A percentile compares a stretch with the other conserved stretches of the same genome.
phyloP scores from a whole-genome alignment of 257 asterid species.

The Solanum paucissectum region DNA sequence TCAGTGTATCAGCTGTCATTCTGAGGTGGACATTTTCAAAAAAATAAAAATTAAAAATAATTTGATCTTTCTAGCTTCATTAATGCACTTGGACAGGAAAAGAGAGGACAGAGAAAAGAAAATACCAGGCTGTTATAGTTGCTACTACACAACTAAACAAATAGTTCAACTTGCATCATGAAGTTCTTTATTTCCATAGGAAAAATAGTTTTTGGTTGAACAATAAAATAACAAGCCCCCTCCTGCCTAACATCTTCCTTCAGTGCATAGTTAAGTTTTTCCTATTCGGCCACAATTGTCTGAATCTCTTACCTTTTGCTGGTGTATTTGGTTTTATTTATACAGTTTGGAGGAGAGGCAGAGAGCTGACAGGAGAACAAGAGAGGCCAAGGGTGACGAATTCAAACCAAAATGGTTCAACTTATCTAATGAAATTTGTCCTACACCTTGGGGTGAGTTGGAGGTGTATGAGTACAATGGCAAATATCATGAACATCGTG shows the following conservation, averaged over 20 bases:
- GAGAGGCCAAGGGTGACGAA: slow-evolving; percentile 68
- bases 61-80: background rate
- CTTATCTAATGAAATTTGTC: slow-evolving; percentile 47
- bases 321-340: background rate
- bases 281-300: background rate
- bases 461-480: slow-evolving; percentile 67
- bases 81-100: background rate
- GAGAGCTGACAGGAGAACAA: slow-evolving; percentile 77
- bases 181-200: background rate
- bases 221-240: background rate
- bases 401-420: slow-evolving; percentile 88
- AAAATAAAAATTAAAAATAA: background rate
- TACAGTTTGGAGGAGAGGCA: slow-evolving; percentile 90
- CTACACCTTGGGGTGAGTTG: slow-evolving; percentile 97
- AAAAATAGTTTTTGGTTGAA: background rate
- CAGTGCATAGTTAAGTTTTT: background rate
- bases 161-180: background rate
- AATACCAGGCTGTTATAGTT: background rate
- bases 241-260: background rate
- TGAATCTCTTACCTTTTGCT: background rate
- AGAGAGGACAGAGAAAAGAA: background rate
- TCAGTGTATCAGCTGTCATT: background rate
- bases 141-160: background rate
- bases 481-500: slow-evolving; percentile 59
- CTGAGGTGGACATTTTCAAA: background rate